These are phyloP conservation scores for Echinosophora koreensis DNA, from an alignment of 306 rosid species.

Conservation along the genomic window DNA sequence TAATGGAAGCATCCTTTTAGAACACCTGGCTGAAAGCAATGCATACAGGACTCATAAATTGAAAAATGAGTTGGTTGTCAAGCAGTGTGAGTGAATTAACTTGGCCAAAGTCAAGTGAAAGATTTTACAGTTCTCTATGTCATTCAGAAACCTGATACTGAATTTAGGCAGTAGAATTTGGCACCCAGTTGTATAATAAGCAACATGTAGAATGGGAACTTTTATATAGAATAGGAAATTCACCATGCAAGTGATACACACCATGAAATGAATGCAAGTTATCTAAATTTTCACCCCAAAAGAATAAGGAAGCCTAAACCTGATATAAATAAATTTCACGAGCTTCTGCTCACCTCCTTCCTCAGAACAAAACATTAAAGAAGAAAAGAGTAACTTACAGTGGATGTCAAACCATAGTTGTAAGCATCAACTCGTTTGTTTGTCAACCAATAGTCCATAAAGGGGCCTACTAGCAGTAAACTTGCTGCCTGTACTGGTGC, in stretches of 20 bases:
- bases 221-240: background rate
- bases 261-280: constrained; percentile 9
- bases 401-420: constrained; percentile 58
- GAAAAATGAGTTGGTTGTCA: background rate
- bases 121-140: background rate
- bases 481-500: constrained; percentile 87
- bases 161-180: background rate
- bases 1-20: constrained; percentile 1
- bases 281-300: background rate
- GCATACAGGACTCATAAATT: constrained; percentile 18
- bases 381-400: constrained; percentile 59
- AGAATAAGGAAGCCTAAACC: constrained; percentile 12
- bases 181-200: background rate
- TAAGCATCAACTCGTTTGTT: constrained; percentile 72
- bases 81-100: background rate
- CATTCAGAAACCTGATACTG: background rate
- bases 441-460: constrained; percentile 79
- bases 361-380: constrained; percentile 2
- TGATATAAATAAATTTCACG: constrained; percentile 18
- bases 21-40: constrained; percentile 13
- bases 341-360: constrained; percentile 14
- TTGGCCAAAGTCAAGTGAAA: constrained; percentile 9
- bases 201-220: background rate
- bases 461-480: constrained; percentile 73
- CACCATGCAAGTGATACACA: constrained; percentile 12